Percentiles rank a stretch among this genome's conserved stretches.
phyloP scores from a whole-genome alignment of 2,329 filamentous ascomycete genomes.

The Thermochaetoides dissita region DNA sequence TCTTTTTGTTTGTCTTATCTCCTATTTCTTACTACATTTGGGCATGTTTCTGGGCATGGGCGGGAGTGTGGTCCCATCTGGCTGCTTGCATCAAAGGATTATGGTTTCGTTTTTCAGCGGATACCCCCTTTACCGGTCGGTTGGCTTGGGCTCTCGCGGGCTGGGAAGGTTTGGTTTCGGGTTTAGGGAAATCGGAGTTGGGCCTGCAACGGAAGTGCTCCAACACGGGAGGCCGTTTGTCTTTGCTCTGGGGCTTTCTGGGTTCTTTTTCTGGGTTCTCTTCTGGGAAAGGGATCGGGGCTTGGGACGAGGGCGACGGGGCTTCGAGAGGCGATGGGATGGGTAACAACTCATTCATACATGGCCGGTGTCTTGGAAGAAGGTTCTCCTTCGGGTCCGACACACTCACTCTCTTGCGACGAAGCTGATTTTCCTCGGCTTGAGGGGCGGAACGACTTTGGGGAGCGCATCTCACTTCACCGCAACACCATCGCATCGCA shows the following conservation, averaged over 20 bases:
- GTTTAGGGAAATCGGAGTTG: background rate
- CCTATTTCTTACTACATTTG: background rate
- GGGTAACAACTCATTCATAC: background rate
- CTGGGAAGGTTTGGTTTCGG: background rate
- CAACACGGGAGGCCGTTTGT: background rate
- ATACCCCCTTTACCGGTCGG: constrained; percentile 11
- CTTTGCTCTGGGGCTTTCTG: no score
- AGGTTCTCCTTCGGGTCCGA: background rate
- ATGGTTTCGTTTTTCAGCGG: constrained; percentile 10
- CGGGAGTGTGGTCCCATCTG: constrained; percentile 5
- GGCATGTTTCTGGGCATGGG: background rate
- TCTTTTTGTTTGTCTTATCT: no score
- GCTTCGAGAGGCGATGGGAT: background rate
- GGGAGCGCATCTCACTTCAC: constrained; percentile 2
- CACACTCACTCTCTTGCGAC: background rate
- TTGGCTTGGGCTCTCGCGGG: constrained; percentile 6
- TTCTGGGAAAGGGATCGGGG: background rate
- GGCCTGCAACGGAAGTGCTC: background rate
- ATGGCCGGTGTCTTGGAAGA: background rate
- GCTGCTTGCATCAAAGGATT: constrained; percentile 9
- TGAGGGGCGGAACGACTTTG: background rate
- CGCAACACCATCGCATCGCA: background rate
- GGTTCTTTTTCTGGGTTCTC: no score
- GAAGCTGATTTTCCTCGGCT: background rate
- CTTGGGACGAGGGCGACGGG: background rate